Percentiles rank a stretch among this genome's conserved stretches.
Evolutionary conservation across 208 protist genomes (phyloP).

Genomic region (Balamuthia mandrillaris): DNA sequence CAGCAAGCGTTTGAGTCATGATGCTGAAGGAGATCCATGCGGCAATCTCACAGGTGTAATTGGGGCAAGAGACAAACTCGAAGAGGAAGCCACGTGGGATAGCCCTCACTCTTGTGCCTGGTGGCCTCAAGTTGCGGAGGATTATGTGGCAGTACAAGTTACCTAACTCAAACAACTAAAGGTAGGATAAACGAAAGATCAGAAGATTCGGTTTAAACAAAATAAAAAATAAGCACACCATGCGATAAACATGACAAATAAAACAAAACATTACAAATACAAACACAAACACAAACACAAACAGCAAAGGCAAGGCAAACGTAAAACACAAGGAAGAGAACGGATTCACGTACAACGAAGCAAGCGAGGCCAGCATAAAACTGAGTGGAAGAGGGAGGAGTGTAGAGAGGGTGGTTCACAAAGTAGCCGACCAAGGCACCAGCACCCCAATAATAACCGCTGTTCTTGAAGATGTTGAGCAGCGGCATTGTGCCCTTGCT

Average conservation of each 20-base stretch:
- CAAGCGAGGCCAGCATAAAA: constrained; percentile 35
- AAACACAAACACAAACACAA: neutral
- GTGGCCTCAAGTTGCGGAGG: constrained; percentile 79
- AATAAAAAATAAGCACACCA: neutral
- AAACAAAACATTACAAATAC: neutral
- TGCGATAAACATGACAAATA: neutral
- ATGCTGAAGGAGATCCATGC: constrained; percentile 86
- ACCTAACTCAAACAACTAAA: constrained; percentile 77
- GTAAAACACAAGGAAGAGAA: neutral
- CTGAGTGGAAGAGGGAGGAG: constrained; percentile 56
- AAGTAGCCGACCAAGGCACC: constrained; percentile 84
- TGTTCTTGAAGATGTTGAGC: constrained; percentile 91
- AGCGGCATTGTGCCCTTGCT: constrained; percentile 86
- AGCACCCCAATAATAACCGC: constrained; percentile 90
- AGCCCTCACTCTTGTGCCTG: constrained; percentile 72
- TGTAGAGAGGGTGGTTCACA: constrained; percentile 82
- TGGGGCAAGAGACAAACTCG: constrained; percentile 86
- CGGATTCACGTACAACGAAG: constrained; percentile 34
- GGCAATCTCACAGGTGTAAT: constrained; percentile 92
- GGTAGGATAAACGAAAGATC: constrained; percentile 42
- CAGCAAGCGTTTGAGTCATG: constrained; percentile 76
- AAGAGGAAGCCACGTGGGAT: constrained; percentile 83
- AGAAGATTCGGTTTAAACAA: neutral
- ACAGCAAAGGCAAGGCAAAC: neutral
- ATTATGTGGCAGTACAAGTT: constrained; percentile 87